Evolutionary conservation across 2,329 filamentous ascomycete species (phyloP).

Genomic region (Macrophomina phaseolina): DNA sequence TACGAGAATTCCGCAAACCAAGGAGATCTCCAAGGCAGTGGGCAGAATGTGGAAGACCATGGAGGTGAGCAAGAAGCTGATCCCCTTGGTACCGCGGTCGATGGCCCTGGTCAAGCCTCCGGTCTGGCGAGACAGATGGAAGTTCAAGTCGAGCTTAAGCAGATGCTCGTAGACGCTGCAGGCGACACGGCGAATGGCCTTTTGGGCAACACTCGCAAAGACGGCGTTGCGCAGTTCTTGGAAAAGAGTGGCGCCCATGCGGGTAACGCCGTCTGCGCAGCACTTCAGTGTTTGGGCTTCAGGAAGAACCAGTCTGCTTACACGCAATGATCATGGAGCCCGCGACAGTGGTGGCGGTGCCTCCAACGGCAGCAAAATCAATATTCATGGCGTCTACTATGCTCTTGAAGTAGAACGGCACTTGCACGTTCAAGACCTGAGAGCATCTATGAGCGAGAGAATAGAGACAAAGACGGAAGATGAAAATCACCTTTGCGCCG

Average conservation of each 20-base stretch:
- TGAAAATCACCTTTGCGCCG: conserved; percentile 74
- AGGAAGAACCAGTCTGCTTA: conserved; percentile 45
- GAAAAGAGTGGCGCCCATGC: conserved; percentile 87
- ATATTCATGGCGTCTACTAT: conserved; percentile 99
- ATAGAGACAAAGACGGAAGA: conserved; percentile 17
- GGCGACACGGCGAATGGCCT: conserved; percentile 90
- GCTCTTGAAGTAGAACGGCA: conserved; percentile 98
- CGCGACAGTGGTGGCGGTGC: conserved; percentile 85
- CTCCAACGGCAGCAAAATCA: conserved; percentile 84
- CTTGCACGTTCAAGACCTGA: conserved; percentile 87
- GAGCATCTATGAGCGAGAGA: conserved; percentile 29
- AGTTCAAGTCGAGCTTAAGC: conserved; percentile 85
- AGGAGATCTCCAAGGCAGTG: conserved; percentile 88
- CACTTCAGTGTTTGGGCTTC: conserved; percentile 30
- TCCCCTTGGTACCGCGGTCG: conserved; percentile 96
- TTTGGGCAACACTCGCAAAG: conserved; percentile 95
- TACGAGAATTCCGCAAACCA: conserved; percentile 92
- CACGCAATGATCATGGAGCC: conserved; percentile 92
- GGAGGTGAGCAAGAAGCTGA: conserved; percentile 93
- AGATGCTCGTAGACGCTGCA: conserved; percentile 92
- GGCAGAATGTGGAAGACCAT: conserved; percentile 99
- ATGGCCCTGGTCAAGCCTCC: conserved; percentile 93
- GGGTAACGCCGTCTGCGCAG: conserved; percentile 73
- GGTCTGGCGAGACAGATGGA: conserved; percentile 93
- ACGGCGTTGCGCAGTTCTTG: conserved; percentile 95